Conservation (phyloP, 1,139 yeast species). For the Geotrichum siamense region DNA sequence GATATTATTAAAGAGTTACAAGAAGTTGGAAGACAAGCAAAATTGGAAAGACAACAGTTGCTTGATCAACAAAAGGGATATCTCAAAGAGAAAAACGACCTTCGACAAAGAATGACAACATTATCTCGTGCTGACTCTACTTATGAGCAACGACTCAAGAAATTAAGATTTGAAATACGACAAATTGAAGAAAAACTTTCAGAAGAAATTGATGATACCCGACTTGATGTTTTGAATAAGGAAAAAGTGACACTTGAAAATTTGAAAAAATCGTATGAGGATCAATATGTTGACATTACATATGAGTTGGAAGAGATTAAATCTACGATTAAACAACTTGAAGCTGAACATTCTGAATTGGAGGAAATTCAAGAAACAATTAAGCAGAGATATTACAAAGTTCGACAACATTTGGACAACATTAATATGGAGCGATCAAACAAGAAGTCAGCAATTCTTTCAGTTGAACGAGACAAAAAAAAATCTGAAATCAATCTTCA, state of each 20-base stretch:
- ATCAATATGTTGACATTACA: slow-evolving; percentile 11
- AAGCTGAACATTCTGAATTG: not conserved
- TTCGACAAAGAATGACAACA: not conserved
- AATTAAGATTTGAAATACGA: slow-evolving; percentile 22
- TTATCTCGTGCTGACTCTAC: slow-evolving; percentile 17
- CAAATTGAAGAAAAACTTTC: slow-evolving; percentile 23
- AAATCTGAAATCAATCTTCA: not conserved
- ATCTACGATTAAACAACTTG: not conserved
- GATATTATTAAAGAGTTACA: slow-evolving; percentile 4
- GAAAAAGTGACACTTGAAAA: slow-evolving; percentile 5
- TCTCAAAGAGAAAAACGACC: not conserved
- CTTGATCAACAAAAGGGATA: not conserved
- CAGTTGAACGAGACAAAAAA: not conserved
- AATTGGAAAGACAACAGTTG: not conserved
- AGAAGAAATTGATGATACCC: slow-evolving; percentile 15
- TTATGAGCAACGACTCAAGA: slow-evolving; percentile 8
- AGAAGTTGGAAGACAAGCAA: not conserved
- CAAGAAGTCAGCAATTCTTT: not conserved
- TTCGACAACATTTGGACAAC: not conserved
- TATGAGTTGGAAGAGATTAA: slow-evolving; percentile 1
- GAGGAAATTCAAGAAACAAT: not conserved
- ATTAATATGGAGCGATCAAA: not conserved
- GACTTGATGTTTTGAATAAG: not conserved
- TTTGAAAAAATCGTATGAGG: slow-evolving; percentile 2
- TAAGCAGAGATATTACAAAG: not conserved